Base-by-base conservation (phyloP, 192 early-diverging fungal species). In the Entomortierella lignicola region DNA sequence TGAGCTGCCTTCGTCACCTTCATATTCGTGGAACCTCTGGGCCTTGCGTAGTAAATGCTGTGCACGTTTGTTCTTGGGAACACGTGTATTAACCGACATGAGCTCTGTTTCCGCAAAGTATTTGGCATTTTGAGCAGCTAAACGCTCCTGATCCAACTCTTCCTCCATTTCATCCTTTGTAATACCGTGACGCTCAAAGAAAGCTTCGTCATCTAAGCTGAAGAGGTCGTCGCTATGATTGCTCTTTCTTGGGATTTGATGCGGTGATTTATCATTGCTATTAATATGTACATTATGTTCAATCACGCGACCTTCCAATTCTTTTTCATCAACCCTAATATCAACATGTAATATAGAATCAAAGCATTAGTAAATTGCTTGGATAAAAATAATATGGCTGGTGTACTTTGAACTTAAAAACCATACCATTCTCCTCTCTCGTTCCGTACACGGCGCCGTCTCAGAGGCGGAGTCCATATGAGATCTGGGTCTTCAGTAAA, bases 371-470 rank as follows among this genome's bases (percentile, higher is more conserved):
- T n/a, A n/a, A n/a, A n/a, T n/a, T n/a, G n/a, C n/a, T n/a, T n/a
- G n/a, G n/a, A n/a, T n/a, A n/a, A n/a, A n/a, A n/a, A n/a, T n/a
- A n/a, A n/a, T n/a, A n/a, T n/a, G n/a, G n/a, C n/a, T n/a, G n/a
- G n/a, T n/a, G n/a, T 5, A 6, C 2, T 6, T 5, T 12, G 15
- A 23, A 25, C 29, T 23, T 18, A 15, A 30, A 29, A 48, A n/a
- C 13, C 57, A 51, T 80, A 88, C 91, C 91, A 92, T 61, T 91
- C 87, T 11, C 91, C 91, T 39, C 66, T 58, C 41, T 82, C 82
- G 44, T 91, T 87, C 27, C 90, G 80, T n/a, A 92, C 89, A 29
- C 87, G 82, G 37, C 90, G 82, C 43, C 86, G 80, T 11, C 92
- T 72, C 25, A 83, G 66, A 29, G 82, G 82, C 54, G 61, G 69